Base-by-base conservation (phyloP, 2,329 filamentous ascomycete species). In the Geoglossum cookeanum region DNA sequence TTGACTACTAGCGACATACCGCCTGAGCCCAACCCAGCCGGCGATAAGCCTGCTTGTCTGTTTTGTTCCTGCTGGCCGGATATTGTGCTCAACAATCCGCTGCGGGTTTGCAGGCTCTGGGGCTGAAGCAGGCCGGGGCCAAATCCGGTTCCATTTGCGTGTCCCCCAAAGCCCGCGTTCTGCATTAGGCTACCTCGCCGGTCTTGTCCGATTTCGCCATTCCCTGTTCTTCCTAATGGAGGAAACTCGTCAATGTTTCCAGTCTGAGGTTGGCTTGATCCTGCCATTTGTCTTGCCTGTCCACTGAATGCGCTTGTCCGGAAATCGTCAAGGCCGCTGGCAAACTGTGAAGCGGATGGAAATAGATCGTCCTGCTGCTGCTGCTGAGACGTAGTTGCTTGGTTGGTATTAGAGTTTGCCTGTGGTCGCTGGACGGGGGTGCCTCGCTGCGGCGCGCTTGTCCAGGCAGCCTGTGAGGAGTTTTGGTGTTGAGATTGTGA, bases 211-310 rank as follows among this genome's bases (percentile, higher is more conserved):
- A 74, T 67, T n/a, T 79, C 77, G 53, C 71, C 70, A 52, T 73
- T 70, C 22, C 70, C 67, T 57, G 74, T 75, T 53, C 76, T 74
- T 56, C 77, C 75, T 54, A 81, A 67, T n/a, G 79, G 77, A 59
- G 78, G 78, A 59, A 81, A 81, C 57, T 81, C 78, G 15, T 81
- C 78, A 53, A 78, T 77, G 62, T 75, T 78, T 61, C 74, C 74
- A 30, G 77, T 72, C 61, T 78, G 75, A 47, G 76, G 75, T 60
- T 79, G 77, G 44, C 67, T 68, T 45, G 70, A 69, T 27, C 70
- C 70, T 55, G 73, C 71, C 55, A 78, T 66, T 63, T 77, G 75
- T 55, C 74, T 74, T 57, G 74, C 74, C 42, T 76, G 74, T 53
- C 71, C 71, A 64, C 78, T 75, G 15, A 51, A 47, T 37, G 74